Evolutionary conservation across 169 alveolate species (phyloP), one percentile per base, ranked within the genome.

Genomic region (Amoebophrya sp.): DNA sequence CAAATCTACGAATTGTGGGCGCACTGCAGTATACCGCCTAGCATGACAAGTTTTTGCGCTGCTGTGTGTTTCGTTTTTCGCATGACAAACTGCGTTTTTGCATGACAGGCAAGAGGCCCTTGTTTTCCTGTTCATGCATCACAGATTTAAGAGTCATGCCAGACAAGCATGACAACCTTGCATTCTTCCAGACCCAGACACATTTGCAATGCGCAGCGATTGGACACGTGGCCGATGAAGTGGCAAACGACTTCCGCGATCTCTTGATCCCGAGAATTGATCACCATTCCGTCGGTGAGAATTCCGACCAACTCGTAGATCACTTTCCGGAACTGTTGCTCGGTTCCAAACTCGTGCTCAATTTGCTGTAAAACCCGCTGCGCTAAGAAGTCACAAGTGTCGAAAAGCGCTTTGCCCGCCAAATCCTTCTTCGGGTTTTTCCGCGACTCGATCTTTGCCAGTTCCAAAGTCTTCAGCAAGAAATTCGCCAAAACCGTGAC

Each of bases 251-350:
- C 38, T 25, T 66, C 83, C 83, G 29, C 35, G 54, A 41, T 41
- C 54, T 41, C 54, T 12, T 41, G 54, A 12, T 66, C 83, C 83
- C 83, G 83, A 0, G 83, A 18, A 66, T 66, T 66, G 7, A 66
- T 25, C 83, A 66, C 83, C 83, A 66, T 66, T 3, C 38, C 83
- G 83, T 66, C 83, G 35, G 83, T 66, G 83, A 66, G 83, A 25
- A 66, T 66, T 3, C 83, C 83, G 35, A 3, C 1, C 29, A 66
- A n/a, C 83, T 66, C 83, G 83, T 66, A 66, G 39, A 66, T n/a
- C 29, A 66, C 83, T 25, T n/a, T 66, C 35, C 83, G 83, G 32
- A 66, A 1, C 35, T n/a, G 39, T 0, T 18, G 1, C 29, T 66
- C 83, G 39, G 29, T 0, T 7, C 83, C 83, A 25, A 66, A 66